Conservation (phyloP, 2,329 filamentous ascomycete genomes). For the Sclerotinia sclerotiorum region DNA sequence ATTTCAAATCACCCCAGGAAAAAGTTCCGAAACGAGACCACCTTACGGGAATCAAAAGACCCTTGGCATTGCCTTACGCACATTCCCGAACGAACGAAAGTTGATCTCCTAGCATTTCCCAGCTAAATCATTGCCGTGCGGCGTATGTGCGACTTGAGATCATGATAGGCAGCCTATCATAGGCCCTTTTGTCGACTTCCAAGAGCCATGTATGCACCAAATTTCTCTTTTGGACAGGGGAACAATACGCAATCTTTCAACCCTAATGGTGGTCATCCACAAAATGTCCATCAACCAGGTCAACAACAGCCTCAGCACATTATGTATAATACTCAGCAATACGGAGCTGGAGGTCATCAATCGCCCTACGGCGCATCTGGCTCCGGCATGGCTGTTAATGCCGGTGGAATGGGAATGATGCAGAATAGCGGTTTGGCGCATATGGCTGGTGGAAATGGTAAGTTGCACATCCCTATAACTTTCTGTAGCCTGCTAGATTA, state of each 20-base stretch:
- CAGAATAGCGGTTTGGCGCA: conserved; percentile 45
- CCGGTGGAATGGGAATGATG: conserved; percentile 55
- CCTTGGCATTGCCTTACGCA: conserved; percentile 24
- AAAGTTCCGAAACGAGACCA: conserved; percentile 21
- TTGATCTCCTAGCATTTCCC: conserved; percentile 18
- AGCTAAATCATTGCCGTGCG: conserved; percentile 24
- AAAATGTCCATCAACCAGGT: conserved; percentile 33
- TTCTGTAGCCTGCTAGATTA: conserved; percentile 10
- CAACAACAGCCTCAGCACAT: conserved; percentile 46
- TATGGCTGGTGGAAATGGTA: conserved; percentile 39
- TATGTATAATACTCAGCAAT: conserved; percentile 54
- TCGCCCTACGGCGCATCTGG: conserved; percentile 34
- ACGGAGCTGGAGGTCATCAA: conserved; percentile 31
- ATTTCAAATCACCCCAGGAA: conserved; percentile 16
- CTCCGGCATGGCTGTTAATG: conserved; percentile 37
- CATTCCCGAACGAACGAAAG: conserved; percentile 23
- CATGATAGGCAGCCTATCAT: conserved; percentile 26
- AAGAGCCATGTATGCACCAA: conserved; percentile 29
- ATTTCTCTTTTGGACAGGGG: conserved; percentile 26
- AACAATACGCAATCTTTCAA: conserved; percentile 26
- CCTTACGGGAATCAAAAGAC: conserved; percentile 16
- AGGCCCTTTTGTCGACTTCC: conserved; percentile 16
- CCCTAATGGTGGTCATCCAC: conserved; percentile 26
- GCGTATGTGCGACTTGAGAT: conserved; percentile 24
- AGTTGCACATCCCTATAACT: conserved; percentile 33